Percentiles rank a stretch among this genome's conserved stretches.
Conservation (phyloP, 2,329 filamentous ascomycete species). For the Trichoderma hamatum region DNA sequence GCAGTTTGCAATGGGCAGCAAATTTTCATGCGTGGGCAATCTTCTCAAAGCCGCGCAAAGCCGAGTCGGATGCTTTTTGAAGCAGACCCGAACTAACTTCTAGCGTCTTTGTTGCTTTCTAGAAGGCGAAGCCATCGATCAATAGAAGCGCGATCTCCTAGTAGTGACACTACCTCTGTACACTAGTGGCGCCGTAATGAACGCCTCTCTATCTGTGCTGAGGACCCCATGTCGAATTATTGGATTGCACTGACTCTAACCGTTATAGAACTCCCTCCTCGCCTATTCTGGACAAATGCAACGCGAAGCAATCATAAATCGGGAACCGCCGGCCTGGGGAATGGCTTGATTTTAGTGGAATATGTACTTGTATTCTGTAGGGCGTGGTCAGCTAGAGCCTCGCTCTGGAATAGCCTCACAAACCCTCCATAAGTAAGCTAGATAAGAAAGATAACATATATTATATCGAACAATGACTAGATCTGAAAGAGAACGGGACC, state of each 20-base stretch:
- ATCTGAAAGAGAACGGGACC: background rate
- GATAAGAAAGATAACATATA: background rate
- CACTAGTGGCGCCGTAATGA: background rate
- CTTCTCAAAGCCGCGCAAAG: slow-evolving; percentile 6
- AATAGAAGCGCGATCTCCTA: background rate
- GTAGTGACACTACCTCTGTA: background rate
- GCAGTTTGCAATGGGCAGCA: background rate
- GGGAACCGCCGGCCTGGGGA: background rate
- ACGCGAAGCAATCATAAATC: background rate
- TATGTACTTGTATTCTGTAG: background rate
- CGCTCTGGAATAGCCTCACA: background rate
- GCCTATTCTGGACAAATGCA: background rate
- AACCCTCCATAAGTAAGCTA: background rate
- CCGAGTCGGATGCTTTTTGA: background rate
- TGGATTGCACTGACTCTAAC: background rate
- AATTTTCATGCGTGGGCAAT: background rate
- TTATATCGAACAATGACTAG: background rate
- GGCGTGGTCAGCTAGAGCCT: background rate
- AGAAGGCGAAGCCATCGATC: background rate
- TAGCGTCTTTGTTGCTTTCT: background rate
- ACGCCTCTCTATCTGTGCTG: background rate
- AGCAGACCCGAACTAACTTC: background rate
- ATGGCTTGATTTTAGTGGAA: background rate
- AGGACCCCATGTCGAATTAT: background rate
- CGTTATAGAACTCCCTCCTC: background rate